phyloP scores from a whole-genome alignment of 148 eudicot genomes.

The Nepenthes mirabilis region DNA sequence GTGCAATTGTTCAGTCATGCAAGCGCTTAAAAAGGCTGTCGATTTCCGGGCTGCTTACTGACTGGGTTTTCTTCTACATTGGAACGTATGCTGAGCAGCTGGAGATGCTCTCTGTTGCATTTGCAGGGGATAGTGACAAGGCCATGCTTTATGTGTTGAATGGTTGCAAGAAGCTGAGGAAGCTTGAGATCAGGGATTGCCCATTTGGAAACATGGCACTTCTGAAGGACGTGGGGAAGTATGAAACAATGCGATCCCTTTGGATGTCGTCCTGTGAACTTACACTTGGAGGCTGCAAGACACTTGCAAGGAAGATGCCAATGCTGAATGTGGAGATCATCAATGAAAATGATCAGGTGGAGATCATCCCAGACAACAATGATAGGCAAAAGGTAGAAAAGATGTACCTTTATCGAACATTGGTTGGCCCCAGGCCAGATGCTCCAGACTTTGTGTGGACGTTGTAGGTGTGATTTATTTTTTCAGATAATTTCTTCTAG shows the following conservation, averaged over 20 bases:
- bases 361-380: conserved; percentile 17
- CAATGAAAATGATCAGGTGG: conserved; percentile 35
- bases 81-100: conserved; percentile 86
- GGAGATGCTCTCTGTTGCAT: conserved; percentile 81
- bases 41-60: conserved; percentile 66
- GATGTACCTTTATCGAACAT: conserved; percentile 66
- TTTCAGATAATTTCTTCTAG: neutral
- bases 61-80: conserved; percentile 67
- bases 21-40: conserved; percentile 60
- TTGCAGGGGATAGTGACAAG: conserved; percentile 72
- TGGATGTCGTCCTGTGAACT: conserved; percentile 89
- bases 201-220: conserved; percentile 70
- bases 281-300: conserved; percentile 68
- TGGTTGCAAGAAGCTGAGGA: conserved; percentile 73
- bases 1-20: conserved; percentile 70
- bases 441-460: conserved; percentile 71
- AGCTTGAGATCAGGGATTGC: conserved; percentile 70
- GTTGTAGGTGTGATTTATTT: conserved; percentile 11
- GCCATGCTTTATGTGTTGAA: conserved; percentile 72
- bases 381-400: conserved; percentile 51
- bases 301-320: conserved; percentile 61
- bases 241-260: conserved; percentile 95
- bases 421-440: conserved; percentile 59
- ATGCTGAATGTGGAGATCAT: conserved; percentile 75
- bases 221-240: conserved; percentile 63